Conservation (phyloP, 2,329 filamentous ascomycete species). For the Ilyonectria sp. region DNA sequence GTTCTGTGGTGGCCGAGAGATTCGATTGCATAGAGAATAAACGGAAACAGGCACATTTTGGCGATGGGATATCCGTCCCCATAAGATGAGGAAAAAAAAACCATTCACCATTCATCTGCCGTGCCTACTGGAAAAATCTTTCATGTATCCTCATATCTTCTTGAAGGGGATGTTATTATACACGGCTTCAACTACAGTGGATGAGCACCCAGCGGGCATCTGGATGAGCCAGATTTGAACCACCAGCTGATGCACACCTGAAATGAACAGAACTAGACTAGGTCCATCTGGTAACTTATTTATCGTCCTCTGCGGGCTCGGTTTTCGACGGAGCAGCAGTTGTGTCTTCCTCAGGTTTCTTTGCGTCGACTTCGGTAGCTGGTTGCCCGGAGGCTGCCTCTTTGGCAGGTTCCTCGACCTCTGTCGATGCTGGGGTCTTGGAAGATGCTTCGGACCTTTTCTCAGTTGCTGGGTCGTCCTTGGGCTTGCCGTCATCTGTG, state of each 20-base stretch:
- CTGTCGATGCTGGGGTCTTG: conserved; percentile 17
- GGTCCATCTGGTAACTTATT: conserved; percentile 24
- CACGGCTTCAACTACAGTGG: conserved; percentile 22
- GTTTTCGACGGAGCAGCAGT: conserved; percentile 20
- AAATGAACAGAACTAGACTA: conserved; percentile 27
- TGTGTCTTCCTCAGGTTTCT: conserved; percentile 26
- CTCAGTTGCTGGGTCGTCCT: conserved; percentile 7
- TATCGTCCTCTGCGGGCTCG: conserved; percentile 31
- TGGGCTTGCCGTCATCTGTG: conserved; percentile 40
- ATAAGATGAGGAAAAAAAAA: background rate
- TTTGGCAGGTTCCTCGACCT: conserved; percentile 15
- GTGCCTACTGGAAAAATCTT: conserved; percentile 10
- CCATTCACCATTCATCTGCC: conserved; percentile 21
- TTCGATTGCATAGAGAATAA: conserved; percentile 12
- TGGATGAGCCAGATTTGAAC: background rate
- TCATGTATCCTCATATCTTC: conserved; percentile 20
- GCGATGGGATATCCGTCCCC: background rate
- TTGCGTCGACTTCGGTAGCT: conserved; percentile 23
- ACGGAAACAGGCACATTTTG: background rate
- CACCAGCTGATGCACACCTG: background rate
- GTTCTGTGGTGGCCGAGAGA: background rate
- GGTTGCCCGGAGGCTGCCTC: conserved; percentile 14
- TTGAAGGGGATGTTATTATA: conserved; percentile 25
- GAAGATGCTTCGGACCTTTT: conserved; percentile 18
- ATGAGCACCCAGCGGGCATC: background rate